Evolutionary conservation across 164 flowering plant species (phyloP), one percentile per base, ranked within the genome.

Genomic region (Tinospora cordifolia): DNA sequence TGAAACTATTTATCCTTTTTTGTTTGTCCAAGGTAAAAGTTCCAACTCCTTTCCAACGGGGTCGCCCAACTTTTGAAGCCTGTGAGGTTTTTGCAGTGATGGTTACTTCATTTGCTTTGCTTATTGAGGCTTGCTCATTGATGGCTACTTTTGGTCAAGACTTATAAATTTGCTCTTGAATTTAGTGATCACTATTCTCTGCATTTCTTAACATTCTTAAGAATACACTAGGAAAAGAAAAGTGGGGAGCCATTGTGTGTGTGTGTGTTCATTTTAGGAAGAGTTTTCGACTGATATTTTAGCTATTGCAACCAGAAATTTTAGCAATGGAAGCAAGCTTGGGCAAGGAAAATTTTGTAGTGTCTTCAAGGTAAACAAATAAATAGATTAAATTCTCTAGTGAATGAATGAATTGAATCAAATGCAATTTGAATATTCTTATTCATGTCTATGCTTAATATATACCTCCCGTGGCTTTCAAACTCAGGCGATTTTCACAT

Each of bases 21-120:
- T 8, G 40, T 47, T 46, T 3, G 63, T 82, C 72, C 87, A 90
- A 94, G 96, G 66, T 92, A 59, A 80, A 74, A 71, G 36, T 87
- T 71, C 96, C 96, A 15, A 79, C 75, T 75, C 96, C 91, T 58
- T 89, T 90, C 75, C 94, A 88, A 69, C 90, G 96, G 94, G 96
- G 98, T 27, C 51, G 71, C 24, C 96, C 98, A 0, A 86, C 89
- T 65, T 92, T 92, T 69, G 49, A 82, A 62, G 85, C 80, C 44
- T 87, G 84, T 54, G 92, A 88, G 63, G 80, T 79, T 75, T 85
- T 92, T 80, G 88, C 90, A 14, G 78, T 88, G 88, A 86, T 87
- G 85, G 81, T 86, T 57, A 91, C 97, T 75, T 83, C 94, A 49
- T 78, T 90, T 72, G 91, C 83, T 71, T 79, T 91, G 69, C 83